Conservation (phyloP, 2,329 filamentous ascomycete species). For the Sclerotinia nivalis region DNA sequence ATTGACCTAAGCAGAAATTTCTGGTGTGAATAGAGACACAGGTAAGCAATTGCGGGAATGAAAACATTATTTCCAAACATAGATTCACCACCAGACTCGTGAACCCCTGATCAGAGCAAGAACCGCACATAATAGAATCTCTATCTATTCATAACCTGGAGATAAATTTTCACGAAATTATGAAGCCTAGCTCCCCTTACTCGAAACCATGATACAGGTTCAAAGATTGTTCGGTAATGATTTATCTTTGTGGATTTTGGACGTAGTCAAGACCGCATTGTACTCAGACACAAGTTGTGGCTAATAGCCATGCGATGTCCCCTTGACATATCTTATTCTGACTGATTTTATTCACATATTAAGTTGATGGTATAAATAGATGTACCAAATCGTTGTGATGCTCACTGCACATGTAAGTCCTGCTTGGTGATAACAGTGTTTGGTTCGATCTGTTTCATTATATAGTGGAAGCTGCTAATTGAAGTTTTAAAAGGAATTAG, state of each 20-base stretch:
- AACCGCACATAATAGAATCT: too few relatives aligned
- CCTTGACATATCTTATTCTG: not conserved
- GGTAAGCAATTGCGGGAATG: too few relatives aligned
- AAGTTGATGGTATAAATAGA: too few relatives aligned
- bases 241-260: too few relatives aligned
- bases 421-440: not conserved
- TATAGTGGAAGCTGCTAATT: not conserved
- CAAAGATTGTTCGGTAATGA: not conserved
- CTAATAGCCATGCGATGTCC: not conserved
- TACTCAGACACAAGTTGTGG: too few relatives aligned
- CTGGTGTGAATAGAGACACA: too few relatives aligned
- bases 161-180: not conserved
- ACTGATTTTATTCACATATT: not conserved
- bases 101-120: too few relatives aligned
- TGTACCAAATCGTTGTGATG: not conserved
- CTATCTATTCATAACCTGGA: too few relatives aligned
- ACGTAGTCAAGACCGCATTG: too few relatives aligned
- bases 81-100: too few relatives aligned
- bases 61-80: too few relatives aligned
- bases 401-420: not conserved
- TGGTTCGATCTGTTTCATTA: not conserved
- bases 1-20: too few relatives aligned
- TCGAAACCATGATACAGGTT: not conserved
- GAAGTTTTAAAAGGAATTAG: not conserved
- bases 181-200: not conserved